A percentile compares a stretch with the other conserved stretches of the same genome.
Conservation (phyloP, 2,329 filamentous ascomycete species). For the Colletotrichum higginsianum region DNA sequence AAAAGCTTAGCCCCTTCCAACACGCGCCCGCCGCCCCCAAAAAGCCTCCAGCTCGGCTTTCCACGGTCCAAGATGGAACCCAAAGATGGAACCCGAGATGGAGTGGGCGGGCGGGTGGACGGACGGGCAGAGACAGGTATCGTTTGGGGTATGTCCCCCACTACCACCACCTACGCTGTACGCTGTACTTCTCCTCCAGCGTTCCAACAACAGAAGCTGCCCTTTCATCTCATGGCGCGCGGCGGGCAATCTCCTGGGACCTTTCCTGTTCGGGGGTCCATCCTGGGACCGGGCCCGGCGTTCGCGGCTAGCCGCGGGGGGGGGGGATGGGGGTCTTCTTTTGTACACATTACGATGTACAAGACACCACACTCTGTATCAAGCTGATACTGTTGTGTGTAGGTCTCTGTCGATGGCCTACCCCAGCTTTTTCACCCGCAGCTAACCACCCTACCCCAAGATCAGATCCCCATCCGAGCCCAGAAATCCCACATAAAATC, state of each 20-base stretch:
- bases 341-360: neutral
- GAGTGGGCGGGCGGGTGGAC: neutral
- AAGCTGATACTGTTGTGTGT: too few species aligned
- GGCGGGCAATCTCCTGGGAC: neutral
- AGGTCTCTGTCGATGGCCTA: neutral
- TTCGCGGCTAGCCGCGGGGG: slow-evolving; percentile 19
- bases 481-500: neutral
- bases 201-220: neutral
- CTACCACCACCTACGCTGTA: too few species aligned
- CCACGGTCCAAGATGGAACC: slow-evolving; percentile 29
- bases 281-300: neutral
- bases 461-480: neutral
- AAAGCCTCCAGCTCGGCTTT: slow-evolving; percentile 22
- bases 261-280: slow-evolving; percentile 7
- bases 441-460: slow-evolving; percentile 34
- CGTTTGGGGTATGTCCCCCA: neutral
- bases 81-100: too few species aligned
- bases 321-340: too few species aligned
- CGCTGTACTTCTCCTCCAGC: too few species aligned
- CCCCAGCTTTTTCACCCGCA: slow-evolving; percentile 21
- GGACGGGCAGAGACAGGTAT: neutral
- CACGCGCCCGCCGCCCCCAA: neutral
- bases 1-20: neutral
- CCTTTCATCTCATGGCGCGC: neutral
- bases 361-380: too few species aligned